Base-by-base conservation (phyloP, 495 filamentous ascomycete genomes). In the Penicillium paradoxum region DNA sequence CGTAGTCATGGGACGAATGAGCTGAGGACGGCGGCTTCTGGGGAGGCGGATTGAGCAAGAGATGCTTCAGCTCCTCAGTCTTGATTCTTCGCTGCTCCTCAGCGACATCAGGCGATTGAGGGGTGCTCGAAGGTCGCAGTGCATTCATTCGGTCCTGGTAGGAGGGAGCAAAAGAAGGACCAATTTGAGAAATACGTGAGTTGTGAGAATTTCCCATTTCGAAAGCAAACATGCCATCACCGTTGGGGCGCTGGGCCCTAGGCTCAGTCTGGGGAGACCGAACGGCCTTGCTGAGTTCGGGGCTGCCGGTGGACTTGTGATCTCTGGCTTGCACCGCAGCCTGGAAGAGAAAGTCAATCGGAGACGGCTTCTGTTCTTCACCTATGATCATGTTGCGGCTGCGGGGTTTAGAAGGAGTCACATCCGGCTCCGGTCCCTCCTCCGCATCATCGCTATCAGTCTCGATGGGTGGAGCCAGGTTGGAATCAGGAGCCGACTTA, bases 331-430 rank as follows among this genome's bases (percentile, higher is more conserved):
- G 84, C 37, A 86, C 79, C 57, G 95, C 87, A 36, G 90, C 90
- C 50, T 84, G 85, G 75, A 97, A 97, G 55, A 97, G 83, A 46
- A 91, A 76, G 57, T 97, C 90, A 8, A 97, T 74, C 1, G 90
- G 90, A 18, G 90, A 92, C 37, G 88, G 82, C 50, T 90, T 73
- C 50, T 63, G 73, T 45, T 66, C 61, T 58, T 55, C 67, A 32
- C 46, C 52, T 41, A 58, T 54, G 38, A 47, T 47, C 27, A 47
- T 60, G 41, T 49, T 62, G 18, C 62, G 69, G 58, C 15, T 58
- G 25, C 51, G 68, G 10, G 63, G 67, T 55, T 75, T 77, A 2
- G 74, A 77, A 0, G 74, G 74, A 17, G 74, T 75, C 24, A 45
- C 60, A n/a, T 73, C 72, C 14, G 60, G 21, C 29, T 72, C 72